Percentiles rank a stretch among this genome's conserved stretches.
These are phyloP conservation scores for Penicillium egyptiacum DNA, from an alignment of 495 filamentous ascomycete species.

Conservation along the genomic window DNA sequence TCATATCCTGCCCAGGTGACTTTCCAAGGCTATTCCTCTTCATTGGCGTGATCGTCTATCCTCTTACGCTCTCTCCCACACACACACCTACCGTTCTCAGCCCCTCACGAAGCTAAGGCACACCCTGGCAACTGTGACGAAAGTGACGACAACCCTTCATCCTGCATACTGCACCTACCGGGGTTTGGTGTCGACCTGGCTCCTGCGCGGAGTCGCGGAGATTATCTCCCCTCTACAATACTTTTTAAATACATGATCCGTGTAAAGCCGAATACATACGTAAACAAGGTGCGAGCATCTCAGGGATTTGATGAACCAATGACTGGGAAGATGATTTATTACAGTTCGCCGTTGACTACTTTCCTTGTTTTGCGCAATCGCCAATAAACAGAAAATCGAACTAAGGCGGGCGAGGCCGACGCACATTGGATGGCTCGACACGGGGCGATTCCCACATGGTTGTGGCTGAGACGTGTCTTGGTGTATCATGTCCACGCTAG, in stretches of 20 bases:
- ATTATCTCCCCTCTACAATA: conserved; percentile 9
- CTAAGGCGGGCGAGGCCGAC: conserved; percentile 9
- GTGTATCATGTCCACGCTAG: conserved; percentile 30
- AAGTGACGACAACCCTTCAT: conserved; percentile 12
- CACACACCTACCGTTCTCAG: neutral
- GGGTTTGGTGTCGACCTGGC: conserved; percentile 13
- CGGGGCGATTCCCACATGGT: conserved; percentile 31
- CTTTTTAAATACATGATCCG: neutral
- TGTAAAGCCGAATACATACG: conserved; percentile 3
- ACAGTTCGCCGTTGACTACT: neutral
- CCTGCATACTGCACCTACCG: conserved; percentile 1
- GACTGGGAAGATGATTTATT: conserved; percentile 1
- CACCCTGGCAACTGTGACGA: conserved; percentile 15
- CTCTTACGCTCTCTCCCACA: neutral
- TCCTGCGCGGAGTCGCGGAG: conserved; percentile 17
- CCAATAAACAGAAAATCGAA: conserved; percentile 1
- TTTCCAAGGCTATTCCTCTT: conserved; percentile 3
- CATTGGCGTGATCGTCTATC: conserved; percentile 20
- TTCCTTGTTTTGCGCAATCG: conserved; percentile 11
- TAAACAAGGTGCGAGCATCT: neutral
- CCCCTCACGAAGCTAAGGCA: neutral
- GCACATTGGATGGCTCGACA: conserved; percentile 14
- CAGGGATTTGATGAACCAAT: conserved; percentile 1
- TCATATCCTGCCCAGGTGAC: neutral
- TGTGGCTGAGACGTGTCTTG: conserved; percentile 35